Conservation (phyloP, 169 alveolate species). For the Cryptosporidium baileyi region DNA sequence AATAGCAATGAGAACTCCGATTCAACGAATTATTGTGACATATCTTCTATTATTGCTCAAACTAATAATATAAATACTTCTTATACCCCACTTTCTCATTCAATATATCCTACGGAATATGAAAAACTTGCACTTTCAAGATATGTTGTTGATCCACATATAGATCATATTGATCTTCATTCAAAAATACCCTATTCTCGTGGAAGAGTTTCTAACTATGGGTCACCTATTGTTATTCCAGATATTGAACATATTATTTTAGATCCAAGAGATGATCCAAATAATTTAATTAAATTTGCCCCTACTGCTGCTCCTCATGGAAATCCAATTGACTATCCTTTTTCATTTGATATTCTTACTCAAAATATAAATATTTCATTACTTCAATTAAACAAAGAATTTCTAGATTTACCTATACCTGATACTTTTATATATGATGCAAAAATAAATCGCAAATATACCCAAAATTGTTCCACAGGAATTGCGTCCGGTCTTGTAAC, state of each 20-base stretch:
- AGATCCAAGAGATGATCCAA: conserved; percentile 69
- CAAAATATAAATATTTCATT: conserved; percentile 43
- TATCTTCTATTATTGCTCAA: conserved; percentile 23
- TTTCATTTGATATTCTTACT: conserved; percentile 65
- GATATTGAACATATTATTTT: not conserved
- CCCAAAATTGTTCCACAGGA: not conserved
- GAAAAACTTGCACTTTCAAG: conserved; percentile 41
- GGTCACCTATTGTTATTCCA: not conserved
- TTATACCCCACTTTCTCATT: conserved; percentile 12
- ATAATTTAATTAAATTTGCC: conserved; percentile 46
- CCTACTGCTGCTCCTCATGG: conserved; percentile 71
- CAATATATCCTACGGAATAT: conserved; percentile 54
- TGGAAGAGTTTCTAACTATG: conserved; percentile 52
- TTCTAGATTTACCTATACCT: conserved; percentile 40
- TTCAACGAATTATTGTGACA: not conserved
- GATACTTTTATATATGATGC: conserved; percentile 44
- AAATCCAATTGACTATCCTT: conserved; percentile 33
- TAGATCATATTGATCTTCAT: conserved; percentile 19
- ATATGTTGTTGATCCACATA: conserved; percentile 56
- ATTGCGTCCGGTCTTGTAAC: conserved; percentile 52
- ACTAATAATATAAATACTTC: not conserved
- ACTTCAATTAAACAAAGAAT: conserved; percentile 16
- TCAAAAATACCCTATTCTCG: conserved; percentile 59
- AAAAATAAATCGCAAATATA: not conserved
- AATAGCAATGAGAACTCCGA: not conserved